A percentile compares a stretch with the other conserved stretches of the same genome.
Conservation (phyloP, 2,329 filamentous ascomycete species). For the Aspergillus fumigatiaffinis region DNA sequence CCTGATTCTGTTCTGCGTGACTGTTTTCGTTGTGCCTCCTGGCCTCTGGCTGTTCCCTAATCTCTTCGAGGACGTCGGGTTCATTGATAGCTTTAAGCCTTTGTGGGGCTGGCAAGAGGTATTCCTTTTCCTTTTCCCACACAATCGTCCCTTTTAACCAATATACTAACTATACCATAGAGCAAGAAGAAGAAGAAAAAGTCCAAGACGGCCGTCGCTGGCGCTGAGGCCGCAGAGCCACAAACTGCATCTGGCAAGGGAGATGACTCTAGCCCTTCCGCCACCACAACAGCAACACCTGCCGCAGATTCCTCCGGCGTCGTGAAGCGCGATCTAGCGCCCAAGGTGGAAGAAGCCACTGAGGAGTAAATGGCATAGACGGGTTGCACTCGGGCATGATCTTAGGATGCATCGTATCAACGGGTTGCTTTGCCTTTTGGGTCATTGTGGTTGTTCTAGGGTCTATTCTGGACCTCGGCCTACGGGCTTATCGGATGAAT, state of each 20-base stretch:
- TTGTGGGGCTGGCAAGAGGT: constrained; percentile 99
- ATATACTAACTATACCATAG: constrained; percentile 15
- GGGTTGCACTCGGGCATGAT: neutral
- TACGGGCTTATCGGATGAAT: neutral
- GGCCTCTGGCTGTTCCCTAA: constrained; percentile 99
- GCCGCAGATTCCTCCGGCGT: constrained; percentile 30
- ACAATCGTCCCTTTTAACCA: neutral
- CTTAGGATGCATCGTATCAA: neutral
- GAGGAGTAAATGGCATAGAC: constrained; percentile 30
- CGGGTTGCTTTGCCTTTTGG: neutral
- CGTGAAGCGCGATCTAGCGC: constrained; percentile 38
- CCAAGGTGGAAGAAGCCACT: constrained; percentile 45
- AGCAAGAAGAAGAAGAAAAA: constrained; percentile 41
- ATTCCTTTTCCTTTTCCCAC: constrained; percentile 18
- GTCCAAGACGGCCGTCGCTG: constrained; percentile 22
- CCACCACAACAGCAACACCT: constrained; percentile 35
- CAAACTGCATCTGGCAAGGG: neutral
- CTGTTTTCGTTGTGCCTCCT: constrained; percentile 77
- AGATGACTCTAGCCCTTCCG: constrained; percentile 19
- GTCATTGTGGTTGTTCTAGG: neutral
- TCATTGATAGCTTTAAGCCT: constrained; percentile 94
- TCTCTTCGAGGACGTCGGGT: constrained; percentile 96
- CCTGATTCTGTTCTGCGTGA: constrained; percentile 88
- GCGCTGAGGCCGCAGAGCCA: constrained; percentile 8
- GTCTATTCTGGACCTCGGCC: neutral